Conservation (phyloP, 2,329 filamentous ascomycete genomes). For the Xylariaceae sp. region DNA sequence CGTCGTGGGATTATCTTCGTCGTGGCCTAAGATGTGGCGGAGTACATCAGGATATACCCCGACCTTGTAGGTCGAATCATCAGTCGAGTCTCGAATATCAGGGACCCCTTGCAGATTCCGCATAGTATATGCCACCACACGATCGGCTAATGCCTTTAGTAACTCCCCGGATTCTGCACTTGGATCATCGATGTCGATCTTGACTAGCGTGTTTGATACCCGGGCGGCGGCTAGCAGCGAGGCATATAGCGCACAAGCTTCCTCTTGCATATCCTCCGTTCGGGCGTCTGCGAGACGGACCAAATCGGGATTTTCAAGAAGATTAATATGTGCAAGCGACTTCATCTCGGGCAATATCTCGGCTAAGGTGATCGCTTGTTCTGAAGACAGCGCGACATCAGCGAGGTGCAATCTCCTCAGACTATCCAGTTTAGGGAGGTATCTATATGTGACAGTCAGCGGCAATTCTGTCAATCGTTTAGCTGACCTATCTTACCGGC, state of each 20-base stretch:
- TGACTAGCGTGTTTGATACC: constrained; percentile 76
- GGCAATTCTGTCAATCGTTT: neutral
- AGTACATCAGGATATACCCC: constrained; percentile 71
- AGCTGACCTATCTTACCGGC: constrained; percentile 51
- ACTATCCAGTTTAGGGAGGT: constrained; percentile 70
- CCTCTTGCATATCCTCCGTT: constrained; percentile 77
- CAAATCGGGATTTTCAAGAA: constrained; percentile 75
- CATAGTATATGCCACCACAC: constrained; percentile 90
- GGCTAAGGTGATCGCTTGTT: constrained; percentile 84
- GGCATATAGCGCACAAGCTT: constrained; percentile 89
- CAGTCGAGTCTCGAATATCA: constrained; percentile 33
- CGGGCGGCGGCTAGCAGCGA: constrained; percentile 84
- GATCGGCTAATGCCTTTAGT: constrained; percentile 85
- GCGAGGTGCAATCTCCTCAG: constrained; percentile 82
- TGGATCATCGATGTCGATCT: constrained; percentile 87
- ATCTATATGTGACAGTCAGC: constrained; percentile 39
- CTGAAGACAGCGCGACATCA: constrained; percentile 76
- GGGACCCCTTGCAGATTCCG: constrained; percentile 81
- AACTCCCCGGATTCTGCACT: constrained; percentile 77
- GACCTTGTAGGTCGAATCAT: constrained; percentile 31
- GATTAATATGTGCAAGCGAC: constrained; percentile 76
- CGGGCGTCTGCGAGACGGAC: constrained; percentile 65
- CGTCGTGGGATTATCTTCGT: constrained; percentile 41
- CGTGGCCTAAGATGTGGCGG: constrained; percentile 76
- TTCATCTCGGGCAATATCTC: constrained; percentile 83